Conservation (phyloP, 2,329 filamentous ascomycete genomes). For the Trichoderma asperellum region DNA sequence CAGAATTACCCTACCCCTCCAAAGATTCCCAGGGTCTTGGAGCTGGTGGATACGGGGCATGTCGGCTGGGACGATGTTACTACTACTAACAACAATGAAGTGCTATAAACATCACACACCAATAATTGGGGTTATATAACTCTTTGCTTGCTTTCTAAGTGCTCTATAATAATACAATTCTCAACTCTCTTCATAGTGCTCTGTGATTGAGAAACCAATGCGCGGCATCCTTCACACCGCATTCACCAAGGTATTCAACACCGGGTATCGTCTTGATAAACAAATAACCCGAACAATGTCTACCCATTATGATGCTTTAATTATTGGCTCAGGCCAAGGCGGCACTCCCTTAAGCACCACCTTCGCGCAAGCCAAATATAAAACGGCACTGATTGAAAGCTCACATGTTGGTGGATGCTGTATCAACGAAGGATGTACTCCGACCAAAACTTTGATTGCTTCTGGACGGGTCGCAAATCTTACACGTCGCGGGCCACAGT, state of each 20-base stretch:
- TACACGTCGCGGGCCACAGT: conserved; percentile 47
- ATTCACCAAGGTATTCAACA: not conserved
- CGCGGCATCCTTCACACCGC: not conserved
- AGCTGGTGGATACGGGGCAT: no score
- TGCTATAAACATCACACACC: not conserved
- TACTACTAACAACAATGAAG: not conserved
- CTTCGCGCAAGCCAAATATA: conserved; percentile 49
- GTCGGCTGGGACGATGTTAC: no score
- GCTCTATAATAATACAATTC: not conserved
- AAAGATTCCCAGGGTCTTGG: not conserved
- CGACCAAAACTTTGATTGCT: conserved; percentile 61
- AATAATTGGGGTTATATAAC: not conserved
- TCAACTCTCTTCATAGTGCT: not conserved
- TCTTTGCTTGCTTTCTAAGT: not conserved
- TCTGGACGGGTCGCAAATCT: conserved; percentile 55
- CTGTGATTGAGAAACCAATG: not conserved
- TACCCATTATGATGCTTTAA: conserved; percentile 41
- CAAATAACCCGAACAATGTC: conserved; percentile 1
- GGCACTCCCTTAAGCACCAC: conserved; percentile 55
- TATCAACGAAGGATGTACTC: conserved; percentile 60
- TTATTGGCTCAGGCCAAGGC: conserved; percentile 58
- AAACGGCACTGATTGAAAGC: conserved; percentile 53
- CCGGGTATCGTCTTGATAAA: not conserved
- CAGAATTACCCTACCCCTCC: not conserved
- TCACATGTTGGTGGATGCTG: conserved; percentile 57